These are phyloP conservation scores for Lentinula boryana DNA, from an alignment of 768 basidiomycete genomes.

Conservation along the genomic window DNA sequence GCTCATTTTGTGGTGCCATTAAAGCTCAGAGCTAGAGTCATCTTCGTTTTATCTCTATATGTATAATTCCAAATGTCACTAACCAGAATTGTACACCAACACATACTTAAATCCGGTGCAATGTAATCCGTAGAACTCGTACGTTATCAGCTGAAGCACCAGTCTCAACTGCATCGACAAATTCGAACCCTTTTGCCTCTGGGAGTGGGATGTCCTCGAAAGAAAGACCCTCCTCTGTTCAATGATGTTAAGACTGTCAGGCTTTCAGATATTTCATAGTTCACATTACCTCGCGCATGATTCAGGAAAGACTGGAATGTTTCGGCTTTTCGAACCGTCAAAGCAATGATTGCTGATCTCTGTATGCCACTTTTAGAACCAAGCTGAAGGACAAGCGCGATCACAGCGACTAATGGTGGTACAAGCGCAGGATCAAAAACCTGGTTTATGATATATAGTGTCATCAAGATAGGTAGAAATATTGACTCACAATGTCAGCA, in stretches of 20 bases:
- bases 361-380: not conserved
- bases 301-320: constrained; percentile 44
- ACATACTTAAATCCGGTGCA: not conserved
- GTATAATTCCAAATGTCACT: too few species aligned
- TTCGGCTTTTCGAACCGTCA: constrained; percentile 50
- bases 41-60: not conserved
- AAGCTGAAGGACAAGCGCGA: constrained; percentile 37
- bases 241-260: not conserved
- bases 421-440: constrained; percentile 65
- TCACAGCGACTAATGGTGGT: constrained; percentile 45
- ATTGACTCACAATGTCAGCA: constrained; percentile 52
- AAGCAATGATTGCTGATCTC: constrained; percentile 38
- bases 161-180: not conserved
- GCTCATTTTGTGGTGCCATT: constrained; percentile 63
- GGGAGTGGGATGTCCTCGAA: not conserved
- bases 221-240: not conserved
- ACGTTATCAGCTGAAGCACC: not conserved
- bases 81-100: not conserved
- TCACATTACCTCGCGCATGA: not conserved
- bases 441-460: constrained; percentile 25
- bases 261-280: not conserved
- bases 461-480: not conserved
- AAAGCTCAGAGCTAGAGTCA: constrained; percentile 31
- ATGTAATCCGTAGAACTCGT: not conserved
- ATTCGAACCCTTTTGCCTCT: not conserved